These are phyloP conservation scores for Lycium barbarum DNA, from an alignment of 257 asterid species.

Conservation along the genomic window DNA sequence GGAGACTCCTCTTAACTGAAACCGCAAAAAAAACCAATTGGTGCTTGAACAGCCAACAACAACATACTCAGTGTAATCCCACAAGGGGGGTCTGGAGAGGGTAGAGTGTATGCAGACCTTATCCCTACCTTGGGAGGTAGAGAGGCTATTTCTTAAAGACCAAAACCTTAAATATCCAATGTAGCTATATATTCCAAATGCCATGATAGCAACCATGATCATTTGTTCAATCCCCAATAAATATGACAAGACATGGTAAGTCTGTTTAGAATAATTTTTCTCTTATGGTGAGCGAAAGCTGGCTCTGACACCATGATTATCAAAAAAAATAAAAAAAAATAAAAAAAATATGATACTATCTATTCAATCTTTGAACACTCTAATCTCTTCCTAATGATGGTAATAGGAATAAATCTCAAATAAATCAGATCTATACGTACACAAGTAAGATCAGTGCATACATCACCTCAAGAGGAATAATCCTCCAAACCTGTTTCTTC, in stretches of 20 bases:
- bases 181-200: neutral
- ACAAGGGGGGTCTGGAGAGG: too few species aligned
- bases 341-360: neutral
- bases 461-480: neutral
- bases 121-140: too few species aligned
- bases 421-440: neutral
- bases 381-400: neutral
- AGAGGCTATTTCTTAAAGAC: too few species aligned
- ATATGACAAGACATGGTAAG: neutral
- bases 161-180: neutral
- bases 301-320: neutral
- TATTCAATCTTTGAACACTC: neutral
- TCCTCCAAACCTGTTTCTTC: neutral
- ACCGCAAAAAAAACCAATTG: neutral
- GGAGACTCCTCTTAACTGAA: constrained; percentile 6
- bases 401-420: neutral
- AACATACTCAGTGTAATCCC: too few species aligned
- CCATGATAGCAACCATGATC: constrained; percentile 10
- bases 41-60: neutral
- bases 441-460: constrained; percentile 20
- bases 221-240: neutral
- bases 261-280: neutral
- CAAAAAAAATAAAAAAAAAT: neutral
- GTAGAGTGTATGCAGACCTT: too few species aligned
- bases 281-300: neutral